A percentile compares a stretch with the other conserved stretches of the same genome.
Evolutionary conservation across 208 protist genomes (phyloP).

Genomic region (Plasmodiophora brassicae): DNA sequence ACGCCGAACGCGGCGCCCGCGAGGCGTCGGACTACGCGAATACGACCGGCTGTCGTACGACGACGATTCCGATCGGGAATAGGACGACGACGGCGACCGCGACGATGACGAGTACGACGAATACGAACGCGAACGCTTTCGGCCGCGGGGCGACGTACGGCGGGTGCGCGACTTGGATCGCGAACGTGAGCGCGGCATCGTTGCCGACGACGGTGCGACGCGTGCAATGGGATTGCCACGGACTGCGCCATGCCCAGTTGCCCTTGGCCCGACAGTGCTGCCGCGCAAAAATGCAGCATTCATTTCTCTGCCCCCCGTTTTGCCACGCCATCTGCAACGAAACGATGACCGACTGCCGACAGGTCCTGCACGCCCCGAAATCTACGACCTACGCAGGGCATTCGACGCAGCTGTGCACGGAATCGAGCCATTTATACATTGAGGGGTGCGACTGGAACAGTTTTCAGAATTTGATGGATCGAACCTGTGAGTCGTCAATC

Average conservation of each 20-base stretch:
- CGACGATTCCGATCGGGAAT: neutral
- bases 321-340: too few species aligned
- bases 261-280: too few species aligned
- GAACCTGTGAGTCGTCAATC: neutral
- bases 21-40: neutral
- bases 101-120: conserved; percentile 30
- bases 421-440: too few species aligned
- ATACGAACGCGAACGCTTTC: neutral
- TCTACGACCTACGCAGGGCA: too few species aligned
- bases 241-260: too few species aligned
- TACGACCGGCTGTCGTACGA: neutral
- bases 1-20: neutral
- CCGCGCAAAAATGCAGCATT: too few species aligned
- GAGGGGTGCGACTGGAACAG: too few species aligned
- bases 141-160: neutral
- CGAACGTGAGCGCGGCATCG: neutral
- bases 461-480: conserved; percentile 35
- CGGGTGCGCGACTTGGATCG: neutral
- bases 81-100: conserved; percentile 16
- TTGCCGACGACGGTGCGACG: neutral
- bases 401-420: too few species aligned
- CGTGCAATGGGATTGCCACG: too few species aligned
- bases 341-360: too few species aligned
- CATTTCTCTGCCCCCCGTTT: too few species aligned
- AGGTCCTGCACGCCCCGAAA: too few species aligned